Evolutionary conservation across 306 rosid species (phyloP).

Genomic region (Cicer chorassanicum): DNA sequence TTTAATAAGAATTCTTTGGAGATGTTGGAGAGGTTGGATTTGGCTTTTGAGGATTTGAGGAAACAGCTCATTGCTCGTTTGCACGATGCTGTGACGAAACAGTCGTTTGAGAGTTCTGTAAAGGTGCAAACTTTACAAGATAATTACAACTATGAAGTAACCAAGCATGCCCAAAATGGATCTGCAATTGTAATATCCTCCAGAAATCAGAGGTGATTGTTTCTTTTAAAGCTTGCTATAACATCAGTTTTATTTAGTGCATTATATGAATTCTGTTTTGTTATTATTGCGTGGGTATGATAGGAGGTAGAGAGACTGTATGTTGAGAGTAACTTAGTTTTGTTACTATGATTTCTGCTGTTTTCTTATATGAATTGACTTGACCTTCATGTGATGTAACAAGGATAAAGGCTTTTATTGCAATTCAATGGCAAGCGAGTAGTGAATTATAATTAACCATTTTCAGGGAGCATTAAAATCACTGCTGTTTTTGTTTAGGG

Average conservation of each 20-base stretch:
- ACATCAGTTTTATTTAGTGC: background rate
- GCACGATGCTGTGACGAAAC: conserved; percentile 63
- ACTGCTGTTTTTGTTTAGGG: background rate
- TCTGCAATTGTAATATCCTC: conserved; percentile 52
- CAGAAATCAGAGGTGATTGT: conserved; percentile 46
- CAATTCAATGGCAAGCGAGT: background rate
- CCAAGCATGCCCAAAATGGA: conserved; percentile 46
- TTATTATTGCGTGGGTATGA: background rate
- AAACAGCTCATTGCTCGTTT: conserved; percentile 67
- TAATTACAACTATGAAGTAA: background rate
- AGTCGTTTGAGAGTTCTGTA: conserved; percentile 59
- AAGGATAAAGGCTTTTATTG: conserved; percentile 13
- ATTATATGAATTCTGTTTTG: background rate
- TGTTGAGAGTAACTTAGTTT: conserved; percentile 11
- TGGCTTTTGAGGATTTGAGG: conserved; percentile 74
- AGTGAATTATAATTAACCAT: background rate
- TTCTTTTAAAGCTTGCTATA: background rate
- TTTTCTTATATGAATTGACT: conserved; percentile 33
- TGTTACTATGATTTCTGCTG: conserved; percentile 13
- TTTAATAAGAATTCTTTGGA: conserved; percentile 71
- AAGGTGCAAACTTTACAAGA: conserved; percentile 38
- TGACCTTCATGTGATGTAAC: conserved; percentile 1
- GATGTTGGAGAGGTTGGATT: conserved; percentile 72
- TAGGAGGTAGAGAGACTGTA: background rate
- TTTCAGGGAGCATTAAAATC: background rate